phyloP scores from a whole-genome alignment of 345 rosid genomes.

The Pugionium dolabratum region DNA sequence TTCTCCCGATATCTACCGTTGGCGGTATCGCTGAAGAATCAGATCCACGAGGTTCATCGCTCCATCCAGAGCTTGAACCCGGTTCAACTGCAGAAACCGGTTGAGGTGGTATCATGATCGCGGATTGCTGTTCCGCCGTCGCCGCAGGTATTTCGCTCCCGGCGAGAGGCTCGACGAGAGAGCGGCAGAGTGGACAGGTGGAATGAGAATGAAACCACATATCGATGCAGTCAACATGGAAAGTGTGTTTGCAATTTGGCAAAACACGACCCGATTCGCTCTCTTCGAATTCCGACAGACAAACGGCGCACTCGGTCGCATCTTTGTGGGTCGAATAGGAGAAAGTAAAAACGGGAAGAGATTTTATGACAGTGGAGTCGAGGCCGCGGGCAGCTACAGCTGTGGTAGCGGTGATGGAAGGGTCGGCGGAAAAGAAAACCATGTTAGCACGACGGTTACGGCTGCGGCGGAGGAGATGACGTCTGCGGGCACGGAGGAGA shows the following conservation, averaged over 20 bases:
- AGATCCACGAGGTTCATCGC: conserved; percentile 22
- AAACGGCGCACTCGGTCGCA: conserved; percentile 73
- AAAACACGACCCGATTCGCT: conserved; percentile 71
- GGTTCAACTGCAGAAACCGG: conserved; percentile 35
- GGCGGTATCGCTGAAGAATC: conserved; percentile 32
- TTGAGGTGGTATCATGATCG: conserved; percentile 16
- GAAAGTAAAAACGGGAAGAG: conserved; percentile 67
- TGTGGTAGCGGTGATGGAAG: conserved; percentile 14
- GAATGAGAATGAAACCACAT: conserved; percentile 97
- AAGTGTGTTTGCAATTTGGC: conserved; percentile 80
- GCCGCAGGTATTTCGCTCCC: not conserved
- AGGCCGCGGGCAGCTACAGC: conserved; percentile 52
- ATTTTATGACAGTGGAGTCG: conserved; percentile 53
- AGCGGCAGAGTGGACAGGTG: conserved; percentile 91
- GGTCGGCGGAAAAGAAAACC: conserved; percentile 55
- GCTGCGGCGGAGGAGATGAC: conserved; percentile 47
- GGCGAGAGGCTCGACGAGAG: conserved; percentile 54
- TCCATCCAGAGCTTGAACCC: conserved; percentile 37
- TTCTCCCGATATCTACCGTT: conserved; percentile 37
- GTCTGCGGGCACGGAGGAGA: conserved; percentile 63
- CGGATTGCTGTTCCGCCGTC: conserved; percentile 26
- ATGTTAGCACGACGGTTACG: conserved; percentile 51
- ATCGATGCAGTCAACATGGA: conserved; percentile 83
- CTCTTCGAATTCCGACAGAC: conserved; percentile 83
- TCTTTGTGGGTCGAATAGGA: conserved; percentile 50